Conservation (phyloP, 2,329 filamentous ascomycete genomes). For the Colletotrichum sojae region DNA sequence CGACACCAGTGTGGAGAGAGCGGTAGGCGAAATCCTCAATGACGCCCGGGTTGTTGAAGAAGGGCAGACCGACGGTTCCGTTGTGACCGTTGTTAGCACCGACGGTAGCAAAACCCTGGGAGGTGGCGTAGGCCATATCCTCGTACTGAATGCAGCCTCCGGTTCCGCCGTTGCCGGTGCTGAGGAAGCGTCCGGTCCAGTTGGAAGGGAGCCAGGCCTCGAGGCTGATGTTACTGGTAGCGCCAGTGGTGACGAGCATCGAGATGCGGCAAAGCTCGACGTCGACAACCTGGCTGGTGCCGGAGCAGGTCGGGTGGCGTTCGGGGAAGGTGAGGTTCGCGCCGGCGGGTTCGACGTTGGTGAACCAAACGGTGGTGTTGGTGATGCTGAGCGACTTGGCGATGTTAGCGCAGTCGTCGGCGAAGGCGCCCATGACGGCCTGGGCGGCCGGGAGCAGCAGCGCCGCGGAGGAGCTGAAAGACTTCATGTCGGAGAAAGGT, state of each 20-base stretch:
- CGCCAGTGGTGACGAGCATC: slow-evolving; percentile 52
- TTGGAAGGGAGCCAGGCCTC: slow-evolving; percentile 63
- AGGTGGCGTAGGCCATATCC: slow-evolving; percentile 58
- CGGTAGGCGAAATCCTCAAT: slow-evolving; percentile 54
- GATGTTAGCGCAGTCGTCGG: slow-evolving; percentile 45
- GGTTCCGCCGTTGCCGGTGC: slow-evolving; percentile 64
- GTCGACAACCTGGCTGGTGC: slow-evolving; percentile 41
- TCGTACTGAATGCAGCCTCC: slow-evolving; percentile 62
- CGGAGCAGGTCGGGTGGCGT: slow-evolving; percentile 54
- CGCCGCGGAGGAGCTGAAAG: slow-evolving; percentile 26
- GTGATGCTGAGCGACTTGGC: slow-evolving; percentile 44
- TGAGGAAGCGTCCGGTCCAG: slow-evolving; percentile 62
- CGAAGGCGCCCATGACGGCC: slow-evolving; percentile 27
- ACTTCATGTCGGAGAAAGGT: slow-evolving; percentile 34
- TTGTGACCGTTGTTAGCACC: slow-evolving; percentile 67
- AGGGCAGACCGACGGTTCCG: slow-evolving; percentile 51
- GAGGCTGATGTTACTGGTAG: slow-evolving; percentile 58
- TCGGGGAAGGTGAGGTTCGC: slow-evolving; percentile 55
- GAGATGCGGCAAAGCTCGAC: slow-evolving; percentile 49
- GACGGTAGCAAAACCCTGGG: slow-evolving; percentile 59
- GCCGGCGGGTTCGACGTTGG: slow-evolving; percentile 54
- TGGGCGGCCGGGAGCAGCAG: slow-evolving; percentile 40
- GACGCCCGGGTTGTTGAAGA: slow-evolving; percentile 54
- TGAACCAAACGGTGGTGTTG: slow-evolving; percentile 51
- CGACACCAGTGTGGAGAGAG: slow-evolving; percentile 49